Conservation (phyloP, 805 yeast genomes). For the Candida jianshihensis region DNA sequence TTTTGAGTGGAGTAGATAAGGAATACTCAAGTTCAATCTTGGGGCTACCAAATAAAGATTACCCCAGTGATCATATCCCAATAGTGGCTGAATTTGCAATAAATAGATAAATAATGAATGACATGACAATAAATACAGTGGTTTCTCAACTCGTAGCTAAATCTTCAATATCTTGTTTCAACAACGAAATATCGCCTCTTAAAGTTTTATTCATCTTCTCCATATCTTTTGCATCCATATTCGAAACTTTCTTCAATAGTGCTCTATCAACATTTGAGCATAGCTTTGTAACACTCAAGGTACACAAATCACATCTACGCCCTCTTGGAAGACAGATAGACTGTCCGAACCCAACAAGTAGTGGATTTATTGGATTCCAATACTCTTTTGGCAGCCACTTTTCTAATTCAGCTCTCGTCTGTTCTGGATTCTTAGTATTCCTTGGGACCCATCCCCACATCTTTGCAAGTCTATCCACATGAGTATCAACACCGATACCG, state of each 20-base stretch:
- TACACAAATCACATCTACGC: conserved; percentile 64
- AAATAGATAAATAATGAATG: neutral
- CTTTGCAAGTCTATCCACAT: conserved; percentile 71
- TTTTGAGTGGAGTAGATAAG: conserved; percentile 45
- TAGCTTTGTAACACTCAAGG: conserved; percentile 41
- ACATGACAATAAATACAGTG: neutral
- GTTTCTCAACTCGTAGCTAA: no score
- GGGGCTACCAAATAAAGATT: conserved; percentile 50
- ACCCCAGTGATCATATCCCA: conserved; percentile 37
- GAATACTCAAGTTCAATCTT: conserved; percentile 24
- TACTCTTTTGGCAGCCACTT: conserved; percentile 64
- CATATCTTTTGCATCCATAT: conserved; percentile 16
- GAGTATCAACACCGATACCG: conserved; percentile 96
- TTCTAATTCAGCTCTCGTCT: conserved; percentile 61
- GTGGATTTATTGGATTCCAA: conserved; percentile 83
- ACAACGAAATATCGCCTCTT: conserved; percentile 37
- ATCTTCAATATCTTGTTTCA: conserved; percentile 32
- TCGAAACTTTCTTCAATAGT: conserved; percentile 16
- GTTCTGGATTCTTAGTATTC: conserved; percentile 59
- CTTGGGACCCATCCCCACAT: conserved; percentile 74
- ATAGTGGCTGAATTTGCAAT: conserved; percentile 20
- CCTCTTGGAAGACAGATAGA: conserved; percentile 72
- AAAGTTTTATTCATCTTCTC: conserved; percentile 35
- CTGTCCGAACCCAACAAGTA: conserved; percentile 92
- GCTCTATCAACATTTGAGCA: conserved; percentile 54